A percentile compares a stretch with the other conserved stretches of the same genome.
Evolutionary conservation across 768 basidiomycete genomes (phyloP).

Genomic region (Lactifluus pinguis): DNA sequence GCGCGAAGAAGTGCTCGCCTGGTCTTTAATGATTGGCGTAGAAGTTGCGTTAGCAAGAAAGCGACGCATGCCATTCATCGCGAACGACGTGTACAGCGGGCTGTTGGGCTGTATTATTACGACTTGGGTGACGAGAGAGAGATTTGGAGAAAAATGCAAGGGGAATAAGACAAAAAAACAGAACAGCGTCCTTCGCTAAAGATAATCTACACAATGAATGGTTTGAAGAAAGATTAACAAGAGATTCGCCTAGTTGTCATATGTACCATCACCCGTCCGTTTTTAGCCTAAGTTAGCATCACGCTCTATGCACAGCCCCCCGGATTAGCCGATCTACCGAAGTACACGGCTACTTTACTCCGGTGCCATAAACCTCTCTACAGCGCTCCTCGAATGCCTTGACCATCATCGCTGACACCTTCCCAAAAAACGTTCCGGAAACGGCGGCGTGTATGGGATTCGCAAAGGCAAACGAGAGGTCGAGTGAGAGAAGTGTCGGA

Average conservation of each 20-base stretch:
- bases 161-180: neutral
- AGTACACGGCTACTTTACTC: neutral
- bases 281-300: neutral
- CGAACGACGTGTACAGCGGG: neutral
- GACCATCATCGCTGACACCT: constrained; percentile 84
- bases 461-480: constrained; percentile 79
- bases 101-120: neutral
- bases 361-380: constrained; percentile 54
- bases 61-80: constrained; percentile 29
- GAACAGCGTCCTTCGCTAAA: neutral
- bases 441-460: constrained; percentile 79
- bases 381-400: constrained; percentile 88
- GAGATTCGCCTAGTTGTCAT: neutral
- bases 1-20: constrained; percentile 17
- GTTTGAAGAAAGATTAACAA: neutral
- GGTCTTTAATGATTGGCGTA: neutral
- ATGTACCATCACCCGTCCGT: neutral
- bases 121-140: neutral
- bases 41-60: constrained; percentile 20
- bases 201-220: neutral
- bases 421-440: constrained; percentile 78
- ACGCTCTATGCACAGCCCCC: neutral
- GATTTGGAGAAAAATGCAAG: neutral
- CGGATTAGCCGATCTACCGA: neutral
- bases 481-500: constrained; percentile 77